Base-by-base conservation (phyloP, 768 basidiomycete species). In the Paxillus rubicundulus region DNA sequence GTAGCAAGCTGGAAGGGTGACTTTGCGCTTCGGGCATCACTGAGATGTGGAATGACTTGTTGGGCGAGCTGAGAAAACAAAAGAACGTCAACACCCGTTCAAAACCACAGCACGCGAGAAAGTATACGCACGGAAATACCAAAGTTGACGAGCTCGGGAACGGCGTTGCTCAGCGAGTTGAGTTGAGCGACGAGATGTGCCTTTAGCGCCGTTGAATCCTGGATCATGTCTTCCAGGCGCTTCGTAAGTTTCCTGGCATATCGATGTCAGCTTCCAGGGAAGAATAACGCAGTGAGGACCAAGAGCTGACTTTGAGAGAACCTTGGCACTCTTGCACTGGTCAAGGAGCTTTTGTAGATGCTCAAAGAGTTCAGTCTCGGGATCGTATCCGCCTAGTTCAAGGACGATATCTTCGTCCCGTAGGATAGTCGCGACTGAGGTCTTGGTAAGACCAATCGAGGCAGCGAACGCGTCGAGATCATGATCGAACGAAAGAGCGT, bases 391-490 rank as follows among this genome's bases (percentile, higher is more conserved):
- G 17, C 85, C 89, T 67, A 87, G 73, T 20, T 95, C 90, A 33
- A 87, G 64, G 9, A 75, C 71, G 24, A 88, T 77, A 54, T 97
- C 96, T 47, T 88, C 84, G 60, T 98, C 96, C 54, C 83, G 78
- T 30, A 89, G 63, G 27, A 91, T 76, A 0, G 76, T 72, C n/a
- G 81, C 73, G 13, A 98, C 81, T 3, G 88, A 86, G 5, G 94
- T 95, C 76, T 93, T 92, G 37, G 89, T 85, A 54, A 96, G 80
- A 2, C 92, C 92, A 42, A 98, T 83, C 2, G 94, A 91, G 9
- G 93, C 94, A 17, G 91, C 83, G 68, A 98, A 94, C 69, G 90
- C 89, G 66, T 99, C 96, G 8, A 98, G 77, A 68, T 99, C 97
- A 57, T 84, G 81, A 63, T 99, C 96, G 57, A 96, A 85, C 10